These are phyloP conservation scores for Termitomyces eurrhizus DNA, from an alignment of 768 basidiomycete species.

Conservation along the genomic window DNA sequence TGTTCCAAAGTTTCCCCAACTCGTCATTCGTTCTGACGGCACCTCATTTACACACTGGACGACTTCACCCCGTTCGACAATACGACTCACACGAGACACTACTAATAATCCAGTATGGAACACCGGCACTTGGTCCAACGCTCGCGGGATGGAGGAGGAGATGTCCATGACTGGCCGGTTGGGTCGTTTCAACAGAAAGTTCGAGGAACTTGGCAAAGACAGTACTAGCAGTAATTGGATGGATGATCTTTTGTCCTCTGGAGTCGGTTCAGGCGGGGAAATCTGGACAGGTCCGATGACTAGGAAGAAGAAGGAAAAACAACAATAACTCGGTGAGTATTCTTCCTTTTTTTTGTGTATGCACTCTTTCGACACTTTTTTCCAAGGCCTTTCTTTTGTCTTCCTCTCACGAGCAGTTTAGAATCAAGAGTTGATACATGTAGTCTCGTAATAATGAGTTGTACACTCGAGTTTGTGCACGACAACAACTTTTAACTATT, in stretches of 20 bases:
- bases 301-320: conserved; percentile 11
- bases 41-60: conserved; percentile 86
- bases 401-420: background rate
- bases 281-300: conserved; percentile 9
- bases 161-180: conserved; percentile 70
- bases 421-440: background rate
- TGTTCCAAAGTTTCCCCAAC: conserved; percentile 84
- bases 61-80: conserved; percentile 76
- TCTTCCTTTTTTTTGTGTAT: background rate
- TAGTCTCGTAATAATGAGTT: conserved; percentile 1
- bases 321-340: background rate
- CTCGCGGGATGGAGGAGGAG: conserved; percentile 59
- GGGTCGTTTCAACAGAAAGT: conserved; percentile 75
- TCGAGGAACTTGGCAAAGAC: conserved; percentile 45
- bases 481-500: background rate
- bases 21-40: conserved; percentile 83
- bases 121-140: conserved; percentile 51
- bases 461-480: background rate
- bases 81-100: conserved; percentile 80
- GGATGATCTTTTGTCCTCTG: conserved; percentile 21
- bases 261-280: conserved; percentile 8
- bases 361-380: background rate
- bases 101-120: conserved; percentile 90
- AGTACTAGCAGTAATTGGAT: conserved; percentile 32
- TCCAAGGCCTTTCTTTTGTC: background rate